phyloP scores from a whole-genome alignment of 1,284 basidiomycete species.

The Porodaedalea pini region DNA sequence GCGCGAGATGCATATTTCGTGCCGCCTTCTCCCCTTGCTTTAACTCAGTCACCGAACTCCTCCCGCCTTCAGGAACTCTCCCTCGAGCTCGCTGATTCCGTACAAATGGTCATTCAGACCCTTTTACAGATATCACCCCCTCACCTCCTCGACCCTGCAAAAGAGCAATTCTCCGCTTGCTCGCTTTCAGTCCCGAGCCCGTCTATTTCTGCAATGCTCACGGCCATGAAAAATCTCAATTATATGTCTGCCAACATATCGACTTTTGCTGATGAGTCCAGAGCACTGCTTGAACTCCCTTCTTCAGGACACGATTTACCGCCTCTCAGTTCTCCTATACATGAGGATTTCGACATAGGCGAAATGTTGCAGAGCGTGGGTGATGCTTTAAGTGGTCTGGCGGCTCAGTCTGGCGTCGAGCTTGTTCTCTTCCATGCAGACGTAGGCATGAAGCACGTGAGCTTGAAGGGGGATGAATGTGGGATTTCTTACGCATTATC shows the following conservation, averaged over 20 bases:
- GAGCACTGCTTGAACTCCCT: neutral
- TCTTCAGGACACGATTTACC: neutral
- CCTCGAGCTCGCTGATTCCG: slow-evolving; percentile 81
- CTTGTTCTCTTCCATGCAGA: slow-evolving; percentile 87
- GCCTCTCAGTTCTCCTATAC: slow-evolving; percentile 8
- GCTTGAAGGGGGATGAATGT: slow-evolving; percentile 80
- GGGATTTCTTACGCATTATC: slow-evolving; percentile 76
- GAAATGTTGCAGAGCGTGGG: slow-evolving; percentile 74
- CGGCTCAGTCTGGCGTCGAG: slow-evolving; percentile 81
- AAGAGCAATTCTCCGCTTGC: slow-evolving; percentile 87
- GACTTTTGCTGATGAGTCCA: slow-evolving; percentile 36
- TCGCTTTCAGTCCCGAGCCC: slow-evolving; percentile 81
- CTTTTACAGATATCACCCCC: slow-evolving; percentile 83
- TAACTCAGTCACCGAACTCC: slow-evolving; percentile 30
- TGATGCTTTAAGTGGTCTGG: slow-evolving; percentile 80
- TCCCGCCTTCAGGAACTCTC: slow-evolving; percentile 61
- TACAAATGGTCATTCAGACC: slow-evolving; percentile 85
- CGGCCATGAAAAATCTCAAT: slow-evolving; percentile 87
- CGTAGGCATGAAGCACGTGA: slow-evolving; percentile 78
- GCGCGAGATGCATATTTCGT: slow-evolving; percentile 21
- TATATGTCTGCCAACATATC: slow-evolving; percentile 82
- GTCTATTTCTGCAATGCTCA: slow-evolving; percentile 83
- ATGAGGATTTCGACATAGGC: slow-evolving; percentile 60
- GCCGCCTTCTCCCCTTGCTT: slow-evolving; percentile 19
- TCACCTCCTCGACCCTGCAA: slow-evolving; percentile 86